Percentiles rank a stretch among this genome's conserved stretches.
Evolutionary conservation across 768 basidiomycete species (phyloP).

Genomic region (Boletus sp.): DNA sequence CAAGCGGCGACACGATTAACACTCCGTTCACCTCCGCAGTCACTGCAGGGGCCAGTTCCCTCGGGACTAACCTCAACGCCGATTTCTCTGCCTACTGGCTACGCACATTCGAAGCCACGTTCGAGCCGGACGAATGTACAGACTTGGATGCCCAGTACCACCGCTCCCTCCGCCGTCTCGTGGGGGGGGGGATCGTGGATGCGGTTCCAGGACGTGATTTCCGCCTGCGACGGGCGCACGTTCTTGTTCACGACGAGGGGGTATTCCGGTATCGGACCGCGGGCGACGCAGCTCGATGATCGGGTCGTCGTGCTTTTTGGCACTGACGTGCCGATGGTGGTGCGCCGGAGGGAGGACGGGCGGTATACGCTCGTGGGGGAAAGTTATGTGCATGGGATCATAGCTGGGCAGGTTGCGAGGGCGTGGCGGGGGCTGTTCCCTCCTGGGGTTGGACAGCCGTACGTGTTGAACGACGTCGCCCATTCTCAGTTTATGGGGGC

Average conservation of each 20-base stretch:
- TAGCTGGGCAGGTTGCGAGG: slow-evolving; percentile 6
- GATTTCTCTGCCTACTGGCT: not conserved
- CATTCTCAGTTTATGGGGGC: too few species aligned
- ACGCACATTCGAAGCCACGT: not conserved
- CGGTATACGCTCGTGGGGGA: slow-evolving; percentile 7
- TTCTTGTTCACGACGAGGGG: not conserved
- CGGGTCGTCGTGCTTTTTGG: slow-evolving; percentile 1
- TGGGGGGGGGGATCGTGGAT: not conserved
- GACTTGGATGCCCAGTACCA: not conserved
- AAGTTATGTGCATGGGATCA: slow-evolving; percentile 6
- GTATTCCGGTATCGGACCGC: not conserved
- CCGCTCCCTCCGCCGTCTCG: not conserved
- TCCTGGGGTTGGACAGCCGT: not conserved
- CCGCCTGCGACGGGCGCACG: not conserved
- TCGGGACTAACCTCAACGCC: not conserved
- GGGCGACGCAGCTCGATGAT: slow-evolving; percentile 1
- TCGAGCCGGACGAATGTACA: not conserved
- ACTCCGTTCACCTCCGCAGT: not conserved
- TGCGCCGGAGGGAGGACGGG: slow-evolving; percentile 5
- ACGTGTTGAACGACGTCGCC: too few species aligned
- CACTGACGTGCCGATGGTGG: slow-evolving; percentile 5
- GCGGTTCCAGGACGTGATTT: not conserved
- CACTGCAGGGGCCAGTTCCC: not conserved
- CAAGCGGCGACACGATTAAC: not conserved
- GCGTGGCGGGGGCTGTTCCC: not conserved